phyloP scores from a whole-genome alignment of 1,139 yeast genomes.

The Spencermartinsiella ligniputridi region DNA sequence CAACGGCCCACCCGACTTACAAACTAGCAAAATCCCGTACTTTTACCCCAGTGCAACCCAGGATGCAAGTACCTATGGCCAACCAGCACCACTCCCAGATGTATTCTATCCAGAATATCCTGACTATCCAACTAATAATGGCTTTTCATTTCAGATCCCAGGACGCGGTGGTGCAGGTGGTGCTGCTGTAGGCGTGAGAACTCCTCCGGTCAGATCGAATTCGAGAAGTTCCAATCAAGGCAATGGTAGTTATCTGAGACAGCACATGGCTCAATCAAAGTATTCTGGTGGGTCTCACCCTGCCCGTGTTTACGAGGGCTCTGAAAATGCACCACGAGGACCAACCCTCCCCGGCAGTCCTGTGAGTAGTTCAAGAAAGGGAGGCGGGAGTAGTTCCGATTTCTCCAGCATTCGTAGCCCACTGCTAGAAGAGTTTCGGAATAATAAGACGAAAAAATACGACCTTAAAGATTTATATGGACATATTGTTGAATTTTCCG shows the following conservation, averaged over 20 bases:
- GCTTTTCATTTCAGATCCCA: conserved; percentile 4
- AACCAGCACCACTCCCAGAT: conserved; percentile 3
- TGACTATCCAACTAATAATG: background rate
- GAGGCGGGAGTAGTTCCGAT: conserved; percentile 3
- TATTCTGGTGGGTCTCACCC: background rate
- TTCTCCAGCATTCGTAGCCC: conserved; percentile 37
- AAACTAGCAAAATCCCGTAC: conserved; percentile 3
- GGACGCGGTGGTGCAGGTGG: conserved; percentile 5
- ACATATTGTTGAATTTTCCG: conserved; percentile 86
- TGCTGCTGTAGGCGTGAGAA: conserved; percentile 9
- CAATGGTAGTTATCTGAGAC: conserved; percentile 9
- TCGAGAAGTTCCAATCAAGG: conserved; percentile 13
- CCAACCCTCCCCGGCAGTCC: conserved; percentile 1
- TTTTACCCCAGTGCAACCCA: background rate
- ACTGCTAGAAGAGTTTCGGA: conserved; percentile 79
- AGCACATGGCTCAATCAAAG: conserved; percentile 13
- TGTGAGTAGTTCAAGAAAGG: background rate
- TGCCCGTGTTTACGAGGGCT: background rate
- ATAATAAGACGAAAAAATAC: conserved; percentile 56
- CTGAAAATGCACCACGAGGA: background rate
- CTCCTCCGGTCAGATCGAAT: conserved; percentile 13
- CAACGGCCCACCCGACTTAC: conserved; percentile 6
- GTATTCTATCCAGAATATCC: conserved; percentile 1
- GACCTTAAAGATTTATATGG: conserved; percentile 73
- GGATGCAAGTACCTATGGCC: conserved; percentile 6